These are phyloP conservation scores for Suillus paluster DNA, from an alignment of 768 basidiomycete species.

Conservation along the genomic window DNA sequence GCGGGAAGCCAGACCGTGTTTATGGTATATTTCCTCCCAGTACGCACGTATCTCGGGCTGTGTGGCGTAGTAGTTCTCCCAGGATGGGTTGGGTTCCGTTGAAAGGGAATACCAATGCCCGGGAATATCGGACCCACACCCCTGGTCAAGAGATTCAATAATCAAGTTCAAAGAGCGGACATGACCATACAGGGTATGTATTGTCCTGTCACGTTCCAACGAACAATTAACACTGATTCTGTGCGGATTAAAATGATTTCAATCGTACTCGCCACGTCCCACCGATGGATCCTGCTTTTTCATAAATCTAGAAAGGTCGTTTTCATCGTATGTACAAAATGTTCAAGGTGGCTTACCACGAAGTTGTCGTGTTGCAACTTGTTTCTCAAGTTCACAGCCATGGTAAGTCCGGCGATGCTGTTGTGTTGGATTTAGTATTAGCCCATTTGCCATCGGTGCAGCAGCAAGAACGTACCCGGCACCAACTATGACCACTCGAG, in stretches of 20 bases:
- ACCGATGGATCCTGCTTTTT: conserved; percentile 50
- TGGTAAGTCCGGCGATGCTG: conserved; percentile 52
- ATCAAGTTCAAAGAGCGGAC: not conserved
- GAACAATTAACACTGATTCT: not conserved
- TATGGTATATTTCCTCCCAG: conserved; percentile 51
- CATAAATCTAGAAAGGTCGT: conserved; percentile 47
- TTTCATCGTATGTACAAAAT: not conserved
- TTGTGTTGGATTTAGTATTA: not conserved
- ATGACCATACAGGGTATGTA: conserved; percentile 49
- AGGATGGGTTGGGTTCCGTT: conserved; percentile 55
- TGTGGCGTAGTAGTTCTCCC: conserved; percentile 47
- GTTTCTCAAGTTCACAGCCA: conserved; percentile 51
- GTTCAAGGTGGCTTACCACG: conserved; percentile 39
- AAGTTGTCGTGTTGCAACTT: conserved; percentile 51
- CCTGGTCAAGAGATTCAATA: conserved; percentile 20
- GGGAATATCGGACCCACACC: conserved; percentile 60
- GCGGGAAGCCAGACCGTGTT: conserved; percentile 43
- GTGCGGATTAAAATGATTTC: conserved; percentile 21
- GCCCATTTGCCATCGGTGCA: not conserved
- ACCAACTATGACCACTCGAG: conserved; percentile 52
- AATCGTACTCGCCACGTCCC: conserved; percentile 62
- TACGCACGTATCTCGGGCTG: conserved; percentile 58
- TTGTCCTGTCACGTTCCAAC: conserved; percentile 44
- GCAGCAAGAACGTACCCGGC: conserved; percentile 44
- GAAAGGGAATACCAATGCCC: conserved; percentile 61